Percentiles rank a stretch among this genome's conserved stretches.
These are phyloP conservation scores for Exophiala sp. DNA, from an alignment of 2,329 filamentous ascomycete species.

Conservation along the genomic window DNA sequence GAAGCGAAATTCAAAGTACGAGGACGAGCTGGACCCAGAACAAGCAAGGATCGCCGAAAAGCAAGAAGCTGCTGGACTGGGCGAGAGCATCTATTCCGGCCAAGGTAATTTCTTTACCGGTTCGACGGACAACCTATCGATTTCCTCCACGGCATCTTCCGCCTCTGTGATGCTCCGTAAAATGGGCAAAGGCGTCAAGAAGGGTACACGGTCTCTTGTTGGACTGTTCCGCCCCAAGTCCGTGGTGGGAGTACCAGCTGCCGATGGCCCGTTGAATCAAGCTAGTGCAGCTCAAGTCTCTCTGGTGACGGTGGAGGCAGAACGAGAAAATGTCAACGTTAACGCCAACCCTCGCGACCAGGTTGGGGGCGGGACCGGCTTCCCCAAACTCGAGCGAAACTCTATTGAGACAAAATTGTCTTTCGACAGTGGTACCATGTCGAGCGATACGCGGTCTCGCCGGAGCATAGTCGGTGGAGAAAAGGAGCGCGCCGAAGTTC, in stretches of 20 bases:
- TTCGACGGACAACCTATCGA: slow-evolving; percentile 80
- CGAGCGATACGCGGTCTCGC: slow-evolving; percentile 52
- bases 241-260: slow-evolving; percentile 67
- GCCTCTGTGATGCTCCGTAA: slow-evolving; percentile 64
- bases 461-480: slow-evolving; percentile 91
- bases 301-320: slow-evolving; percentile 92
- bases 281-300: slow-evolving; percentile 79
- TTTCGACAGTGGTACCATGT: slow-evolving; percentile 32
- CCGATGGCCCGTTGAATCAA: slow-evolving; percentile 59
- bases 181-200: slow-evolving; percentile 99
- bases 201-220: slow-evolving; percentile 80
- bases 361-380: slow-evolving; percentile 66
- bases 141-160: slow-evolving; percentile 46
- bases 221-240: slow-evolving; percentile 95
- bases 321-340: slow-evolving; percentile 75
- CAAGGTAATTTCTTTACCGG: slow-evolving; percentile 76
- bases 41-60: slow-evolving; percentile 85
- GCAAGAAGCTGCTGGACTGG: slow-evolving; percentile 87
- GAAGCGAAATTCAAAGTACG: slow-evolving; percentile 58
- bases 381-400: slow-evolving; percentile 76
- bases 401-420: slow-evolving; percentile 60
- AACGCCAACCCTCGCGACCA: slow-evolving; percentile 61
- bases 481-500: slow-evolving; percentile 79
- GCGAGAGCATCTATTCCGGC: slow-evolving; percentile 87
- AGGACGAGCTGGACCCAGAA: slow-evolving; percentile 74